Evolutionary conservation across 2,329 filamentous ascomycete species (phyloP).

Genomic region (Leptosphaerulina australis): DNA sequence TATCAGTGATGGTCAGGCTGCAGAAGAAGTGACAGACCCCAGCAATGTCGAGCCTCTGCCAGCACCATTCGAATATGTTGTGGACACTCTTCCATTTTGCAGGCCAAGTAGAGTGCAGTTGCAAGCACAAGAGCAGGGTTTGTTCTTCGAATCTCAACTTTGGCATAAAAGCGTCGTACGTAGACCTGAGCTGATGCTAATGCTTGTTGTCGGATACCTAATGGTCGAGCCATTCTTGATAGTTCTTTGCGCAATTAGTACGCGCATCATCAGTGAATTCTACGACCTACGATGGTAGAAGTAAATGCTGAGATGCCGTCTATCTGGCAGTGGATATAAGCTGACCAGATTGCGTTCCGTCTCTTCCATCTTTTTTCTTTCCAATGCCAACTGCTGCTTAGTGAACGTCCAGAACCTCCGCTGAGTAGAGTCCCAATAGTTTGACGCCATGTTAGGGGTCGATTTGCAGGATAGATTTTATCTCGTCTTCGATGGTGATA

Average conservation of each 20-base stretch:
- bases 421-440: constrained; percentile 96
- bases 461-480: neutral
- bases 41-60: constrained; percentile 78
- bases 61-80: constrained; percentile 94
- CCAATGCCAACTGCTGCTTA: constrained; percentile 75
- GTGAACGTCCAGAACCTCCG: constrained; percentile 89
- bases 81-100: constrained; percentile 97
- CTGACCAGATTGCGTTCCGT: constrained; percentile 75
- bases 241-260: constrained; percentile 60
- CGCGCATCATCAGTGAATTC: too few species aligned
- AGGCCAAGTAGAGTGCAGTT: constrained; percentile 93
- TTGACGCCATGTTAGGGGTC: constrained; percentile 74
- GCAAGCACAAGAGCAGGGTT: constrained; percentile 92
- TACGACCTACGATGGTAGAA: constrained; percentile 77
- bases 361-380: constrained; percentile 78
- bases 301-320: constrained; percentile 84
- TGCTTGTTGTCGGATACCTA: constrained; percentile 86
- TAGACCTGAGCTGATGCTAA: constrained; percentile 95
- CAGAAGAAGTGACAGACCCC: constrained; percentile 33
- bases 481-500: neutral
- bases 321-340: constrained; percentile 81
- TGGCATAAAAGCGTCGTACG: constrained; percentile 89
- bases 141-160: constrained; percentile 87
- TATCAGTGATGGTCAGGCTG: constrained; percentile 13
- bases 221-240: constrained; percentile 79